Percentiles rank a stretch among this genome's conserved stretches.
Conservation (phyloP, 129 eudicot genomes). For the Saposhnikovia divaricata region DNA sequence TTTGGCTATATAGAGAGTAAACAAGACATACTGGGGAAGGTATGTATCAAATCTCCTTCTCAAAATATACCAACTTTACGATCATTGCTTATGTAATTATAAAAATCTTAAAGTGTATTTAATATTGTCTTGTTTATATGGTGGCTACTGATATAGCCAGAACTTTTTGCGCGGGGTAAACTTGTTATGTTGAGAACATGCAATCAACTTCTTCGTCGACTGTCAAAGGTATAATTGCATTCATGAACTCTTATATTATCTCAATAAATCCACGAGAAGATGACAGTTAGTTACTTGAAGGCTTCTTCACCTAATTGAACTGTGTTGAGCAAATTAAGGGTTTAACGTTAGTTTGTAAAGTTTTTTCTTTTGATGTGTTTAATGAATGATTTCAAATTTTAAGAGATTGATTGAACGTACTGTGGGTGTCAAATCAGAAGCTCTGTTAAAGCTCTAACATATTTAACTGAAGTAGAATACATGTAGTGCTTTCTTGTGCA, state of each 20-base stretch:
- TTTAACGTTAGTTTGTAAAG: not conserved
- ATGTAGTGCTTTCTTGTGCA: not conserved
- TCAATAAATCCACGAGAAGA: not conserved
- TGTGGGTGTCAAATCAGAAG: not conserved
- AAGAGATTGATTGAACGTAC: not conserved
- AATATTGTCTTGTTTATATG: conserved; percentile 2
- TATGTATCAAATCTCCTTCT: conserved; percentile 15
- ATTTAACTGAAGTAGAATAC: not conserved
- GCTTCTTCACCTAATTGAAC: not conserved
- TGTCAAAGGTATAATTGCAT: conserved; percentile 64
- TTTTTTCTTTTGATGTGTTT: not conserved
- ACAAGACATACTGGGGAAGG: conserved; percentile 96
- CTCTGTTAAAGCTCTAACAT: not conserved
- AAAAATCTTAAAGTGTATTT: not conserved
- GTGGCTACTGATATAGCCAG: conserved; percentile 49
- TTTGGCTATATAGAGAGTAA: conserved; percentile 95
- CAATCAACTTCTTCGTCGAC: conserved; percentile 94
- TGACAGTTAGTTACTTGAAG: not conserved
- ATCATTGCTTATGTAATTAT: not conserved
- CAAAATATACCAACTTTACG: not conserved
- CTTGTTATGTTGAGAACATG: conserved; percentile 98
- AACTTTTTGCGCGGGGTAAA: conserved; percentile 92
- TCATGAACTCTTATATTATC: not conserved
- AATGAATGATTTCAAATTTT: too few species aligned
- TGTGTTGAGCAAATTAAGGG: not conserved